These are phyloP conservation scores for Coccomyxa sp. DNA, from an alignment of 139 green algal genomes.

Conservation along the genomic window DNA sequence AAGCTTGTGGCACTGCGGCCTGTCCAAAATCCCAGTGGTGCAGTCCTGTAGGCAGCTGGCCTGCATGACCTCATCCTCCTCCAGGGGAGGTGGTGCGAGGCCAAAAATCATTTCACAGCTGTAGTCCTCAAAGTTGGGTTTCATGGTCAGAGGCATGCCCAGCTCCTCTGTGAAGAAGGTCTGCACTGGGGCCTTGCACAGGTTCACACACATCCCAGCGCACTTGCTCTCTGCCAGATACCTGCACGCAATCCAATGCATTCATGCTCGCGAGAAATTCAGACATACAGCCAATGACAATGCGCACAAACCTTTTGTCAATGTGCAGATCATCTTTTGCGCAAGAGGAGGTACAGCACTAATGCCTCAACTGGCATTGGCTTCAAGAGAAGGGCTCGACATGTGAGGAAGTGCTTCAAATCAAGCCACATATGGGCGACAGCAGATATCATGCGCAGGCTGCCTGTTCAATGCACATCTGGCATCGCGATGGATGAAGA, in stretches of 20 bases:
- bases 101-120: slow-evolving; percentile 75
- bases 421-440: too few relatives aligned
- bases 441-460: background rate
- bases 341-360: background rate
- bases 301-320: background rate
- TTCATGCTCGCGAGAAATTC: background rate
- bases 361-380: background rate
- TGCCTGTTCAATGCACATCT: background rate
- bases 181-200: slow-evolving; percentile 74
- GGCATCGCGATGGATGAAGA: background rate
- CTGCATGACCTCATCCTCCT: slow-evolving; percentile 47
- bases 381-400: background rate
- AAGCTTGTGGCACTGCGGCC: slow-evolving; percentile 24
- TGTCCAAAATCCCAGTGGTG: slow-evolving; percentile 4
- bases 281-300: background rate
- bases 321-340: background rate
- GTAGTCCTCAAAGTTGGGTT: slow-evolving; percentile 63
- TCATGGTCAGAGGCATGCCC: slow-evolving; percentile 69
- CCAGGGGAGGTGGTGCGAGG: slow-evolving; percentile 41
- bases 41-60: slow-evolving; percentile 45
- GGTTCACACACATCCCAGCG: slow-evolving; percentile 77
- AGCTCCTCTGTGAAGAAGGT: slow-evolving; percentile 80
- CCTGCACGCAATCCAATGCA: slow-evolving; percentile 20
- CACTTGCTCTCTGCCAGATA: slow-evolving; percentile 65
- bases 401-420: too few relatives aligned